phyloP scores from a whole-genome alignment of 352 stramenopile species.

The Phytophthora chlamydospora region DNA sequence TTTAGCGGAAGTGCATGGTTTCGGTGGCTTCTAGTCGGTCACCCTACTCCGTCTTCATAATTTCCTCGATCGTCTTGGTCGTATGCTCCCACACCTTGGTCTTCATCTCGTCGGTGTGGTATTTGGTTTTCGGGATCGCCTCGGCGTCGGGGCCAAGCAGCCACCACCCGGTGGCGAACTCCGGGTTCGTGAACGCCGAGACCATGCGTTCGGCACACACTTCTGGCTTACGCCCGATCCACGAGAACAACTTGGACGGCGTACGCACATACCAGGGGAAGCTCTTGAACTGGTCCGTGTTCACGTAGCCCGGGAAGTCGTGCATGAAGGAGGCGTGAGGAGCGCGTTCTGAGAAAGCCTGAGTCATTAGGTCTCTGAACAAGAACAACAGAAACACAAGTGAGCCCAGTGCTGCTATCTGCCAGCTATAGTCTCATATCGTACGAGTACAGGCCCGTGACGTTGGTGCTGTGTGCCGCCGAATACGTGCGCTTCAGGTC shows the following conservation, averaged over 20 bases:
- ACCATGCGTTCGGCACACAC: background rate
- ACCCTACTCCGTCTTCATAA: background rate
- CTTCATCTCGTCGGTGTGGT: slow-evolving; percentile 17
- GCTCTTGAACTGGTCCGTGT: background rate
- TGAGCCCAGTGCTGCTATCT: background rate
- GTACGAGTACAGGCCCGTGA: slow-evolving; percentile 5
- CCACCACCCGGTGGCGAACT: slow-evolving; percentile 7
- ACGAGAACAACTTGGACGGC: slow-evolving; percentile 1
- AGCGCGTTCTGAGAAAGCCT: slow-evolving; percentile 9
- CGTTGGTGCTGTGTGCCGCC: background rate
- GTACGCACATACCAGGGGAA: background rate
- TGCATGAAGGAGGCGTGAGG: slow-evolving; percentile 14
- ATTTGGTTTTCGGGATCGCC: slow-evolving; percentile 12
- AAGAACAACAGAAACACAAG: background rate
- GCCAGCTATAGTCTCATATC: too few relatives aligned
- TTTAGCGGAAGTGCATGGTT: too few relatives aligned
- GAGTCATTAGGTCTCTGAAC: slow-evolving; percentile 14
- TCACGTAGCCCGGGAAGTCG: slow-evolving; percentile 9
- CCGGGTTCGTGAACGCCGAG: background rate
- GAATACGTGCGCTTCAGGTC: slow-evolving; percentile 5
- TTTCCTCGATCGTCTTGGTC: slow-evolving; percentile 6
- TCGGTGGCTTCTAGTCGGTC: background rate
- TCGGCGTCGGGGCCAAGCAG: slow-evolving; percentile 10
- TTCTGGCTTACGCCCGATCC: slow-evolving; percentile 2
- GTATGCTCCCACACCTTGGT: slow-evolving; percentile 11